Conservation (phyloP, 2,329 filamentous ascomycete genomes). For the Chaetomium olivaceum region DNA sequence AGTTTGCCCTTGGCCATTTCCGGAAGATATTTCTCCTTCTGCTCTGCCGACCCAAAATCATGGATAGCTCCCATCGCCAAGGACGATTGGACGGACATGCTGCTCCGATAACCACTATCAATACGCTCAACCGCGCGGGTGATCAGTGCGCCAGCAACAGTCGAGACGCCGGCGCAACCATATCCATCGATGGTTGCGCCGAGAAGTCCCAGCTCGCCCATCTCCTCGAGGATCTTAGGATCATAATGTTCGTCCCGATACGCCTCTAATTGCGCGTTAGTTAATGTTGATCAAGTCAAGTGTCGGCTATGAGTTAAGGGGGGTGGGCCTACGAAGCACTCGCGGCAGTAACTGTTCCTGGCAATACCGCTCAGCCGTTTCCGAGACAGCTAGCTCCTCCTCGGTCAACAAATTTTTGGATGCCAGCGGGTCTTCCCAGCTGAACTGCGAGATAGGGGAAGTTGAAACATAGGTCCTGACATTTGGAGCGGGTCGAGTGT, state of each 20-base stretch:
- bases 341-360: slow-evolving; percentile 85
- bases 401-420: slow-evolving; percentile 77
- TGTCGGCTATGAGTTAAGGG: not conserved
- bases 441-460: slow-evolving; percentile 52
- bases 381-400: slow-evolving; percentile 85
- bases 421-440: slow-evolving; percentile 89
- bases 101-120: slow-evolving; percentile 82
- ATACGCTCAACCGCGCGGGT: slow-evolving; percentile 84
- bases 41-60: slow-evolving; percentile 76
- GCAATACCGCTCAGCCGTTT: slow-evolving; percentile 91
- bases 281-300: not conserved
- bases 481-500: slow-evolving; percentile 8
- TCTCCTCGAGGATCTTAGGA: slow-evolving; percentile 75
- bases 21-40: slow-evolving; percentile 77
- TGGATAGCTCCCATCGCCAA: slow-evolving; percentile 84
- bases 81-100: slow-evolving; percentile 85
- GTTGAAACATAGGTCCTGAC: slow-evolving; percentile 29
- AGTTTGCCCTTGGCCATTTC: slow-evolving; percentile 74
- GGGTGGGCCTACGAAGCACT: slow-evolving; percentile 68
- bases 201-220: slow-evolving; percentile 80
- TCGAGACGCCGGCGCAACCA: slow-evolving; percentile 78
- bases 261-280: slow-evolving; percentile 35
- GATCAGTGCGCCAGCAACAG: slow-evolving; percentile 78
- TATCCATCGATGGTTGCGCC: slow-evolving; percentile 82
- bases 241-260: slow-evolving; percentile 81